Evolutionary conservation across 176 grass and related monocot genomes (phyloP).

Genomic region (Lolium rigidum): DNA sequence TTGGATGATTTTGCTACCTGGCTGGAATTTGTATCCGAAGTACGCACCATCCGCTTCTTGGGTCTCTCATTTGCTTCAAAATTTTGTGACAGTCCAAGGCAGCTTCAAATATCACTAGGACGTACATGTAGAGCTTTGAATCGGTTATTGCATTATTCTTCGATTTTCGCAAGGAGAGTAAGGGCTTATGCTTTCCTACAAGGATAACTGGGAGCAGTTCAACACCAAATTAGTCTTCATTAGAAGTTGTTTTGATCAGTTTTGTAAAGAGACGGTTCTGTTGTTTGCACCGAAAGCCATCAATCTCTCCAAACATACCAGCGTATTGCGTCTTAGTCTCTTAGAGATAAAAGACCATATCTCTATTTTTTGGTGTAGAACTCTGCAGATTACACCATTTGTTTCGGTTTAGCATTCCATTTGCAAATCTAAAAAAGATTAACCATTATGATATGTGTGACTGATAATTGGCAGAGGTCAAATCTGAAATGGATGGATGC

Average conservation of each 20-base stretch:
- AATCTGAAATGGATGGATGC: slow-evolving; percentile 8
- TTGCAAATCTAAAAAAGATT: not conserved
- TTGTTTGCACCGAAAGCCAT: not conserved
- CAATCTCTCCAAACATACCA: not conserved
- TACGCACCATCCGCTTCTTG: not conserved
- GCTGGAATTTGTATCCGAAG: not conserved
- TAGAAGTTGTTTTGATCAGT: not conserved
- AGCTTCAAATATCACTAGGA: not conserved
- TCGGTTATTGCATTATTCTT: not conserved
- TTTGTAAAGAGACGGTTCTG: not conserved
- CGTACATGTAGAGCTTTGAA: not conserved
- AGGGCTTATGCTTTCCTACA: too few relatives aligned
- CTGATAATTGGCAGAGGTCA: not conserved
- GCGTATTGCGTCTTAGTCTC: too few relatives aligned
- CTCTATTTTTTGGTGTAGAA: not conserved
- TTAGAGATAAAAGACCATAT: not conserved
- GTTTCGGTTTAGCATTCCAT: slow-evolving; percentile 1
- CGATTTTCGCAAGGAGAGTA: not conserved
- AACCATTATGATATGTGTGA: not conserved
- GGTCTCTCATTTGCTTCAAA: not conserved
- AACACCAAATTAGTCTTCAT: not conserved
- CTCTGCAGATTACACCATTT: not conserved
- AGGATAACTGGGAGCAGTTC: not conserved
- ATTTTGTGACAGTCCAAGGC: too few relatives aligned
- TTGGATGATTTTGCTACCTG: too few relatives aligned